phyloP scores from a whole-genome alignment of 2,329 filamentous ascomycete genomes.

The Ophiocordyceps camponoti-floridani region DNA sequence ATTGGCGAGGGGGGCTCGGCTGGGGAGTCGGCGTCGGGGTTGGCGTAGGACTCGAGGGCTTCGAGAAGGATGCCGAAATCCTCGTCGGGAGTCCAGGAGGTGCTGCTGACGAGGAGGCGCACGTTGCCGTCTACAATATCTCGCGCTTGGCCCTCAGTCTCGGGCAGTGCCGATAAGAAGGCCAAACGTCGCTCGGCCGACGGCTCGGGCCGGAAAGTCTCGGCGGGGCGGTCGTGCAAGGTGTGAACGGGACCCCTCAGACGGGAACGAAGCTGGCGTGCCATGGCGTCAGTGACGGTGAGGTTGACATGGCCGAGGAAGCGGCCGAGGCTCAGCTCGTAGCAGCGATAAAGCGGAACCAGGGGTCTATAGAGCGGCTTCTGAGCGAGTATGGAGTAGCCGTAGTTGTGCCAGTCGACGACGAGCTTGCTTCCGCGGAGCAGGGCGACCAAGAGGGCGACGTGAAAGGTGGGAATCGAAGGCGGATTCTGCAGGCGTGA shows the following conservation, averaged over 20 bases:
- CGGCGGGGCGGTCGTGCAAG: slow-evolving; percentile 72
- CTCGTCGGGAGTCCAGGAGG: slow-evolving; percentile 94
- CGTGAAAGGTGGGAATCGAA: slow-evolving; percentile 73
- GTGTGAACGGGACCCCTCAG: slow-evolving; percentile 49
- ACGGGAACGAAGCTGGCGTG: slow-evolving; percentile 41
- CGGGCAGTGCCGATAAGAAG: slow-evolving; percentile 48
- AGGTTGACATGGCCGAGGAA: slow-evolving; percentile 56
- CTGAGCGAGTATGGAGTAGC: slow-evolving; percentile 72
- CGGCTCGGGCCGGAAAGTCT: slow-evolving; percentile 58
- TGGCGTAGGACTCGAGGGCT: slow-evolving; percentile 60
- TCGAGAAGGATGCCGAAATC: slow-evolving; percentile 81
- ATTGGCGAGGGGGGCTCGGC: slow-evolving; percentile 36
- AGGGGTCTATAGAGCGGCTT: slow-evolving; percentile 49
- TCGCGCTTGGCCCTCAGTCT: slow-evolving; percentile 41
- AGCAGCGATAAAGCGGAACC: slow-evolving; percentile 58
- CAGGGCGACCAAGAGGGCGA: slow-evolving; percentile 55
- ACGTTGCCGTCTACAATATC: slow-evolving; percentile 39
- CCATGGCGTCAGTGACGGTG: slow-evolving; percentile 83
- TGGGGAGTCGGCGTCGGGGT: slow-evolving; percentile 21
- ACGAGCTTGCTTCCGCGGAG: slow-evolving; percentile 67
- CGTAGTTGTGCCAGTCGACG: slow-evolving; percentile 98
- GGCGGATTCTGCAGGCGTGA: slow-evolving; percentile 56
- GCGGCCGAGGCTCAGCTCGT: slow-evolving; percentile 57
- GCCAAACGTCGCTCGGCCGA: slow-evolving; percentile 24
- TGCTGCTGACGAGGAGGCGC: slow-evolving; percentile 73